phyloP scores from a whole-genome alignment of 2,329 filamentous ascomycete species.

The Didymella sp. region DNA sequence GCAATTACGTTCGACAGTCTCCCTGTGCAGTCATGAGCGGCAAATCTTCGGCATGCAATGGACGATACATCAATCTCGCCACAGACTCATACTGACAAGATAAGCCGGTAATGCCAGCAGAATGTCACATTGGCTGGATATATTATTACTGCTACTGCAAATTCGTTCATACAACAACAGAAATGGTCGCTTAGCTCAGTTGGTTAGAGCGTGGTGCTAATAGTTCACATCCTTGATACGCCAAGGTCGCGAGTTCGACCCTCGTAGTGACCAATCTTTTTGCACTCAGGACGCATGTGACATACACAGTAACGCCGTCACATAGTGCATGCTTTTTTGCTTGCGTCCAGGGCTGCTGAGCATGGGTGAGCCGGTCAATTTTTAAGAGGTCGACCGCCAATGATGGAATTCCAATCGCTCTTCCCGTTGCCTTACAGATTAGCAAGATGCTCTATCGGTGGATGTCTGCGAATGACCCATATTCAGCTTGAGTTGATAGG shows the following conservation, averaged over 20 bases:
- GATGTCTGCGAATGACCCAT: neutral
- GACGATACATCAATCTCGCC: too few relatives aligned
- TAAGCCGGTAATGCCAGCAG: neutral
- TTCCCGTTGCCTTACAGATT: too few relatives aligned
- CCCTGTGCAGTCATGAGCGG: neutral
- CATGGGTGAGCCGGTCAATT: neutral
- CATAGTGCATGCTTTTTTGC: neutral
- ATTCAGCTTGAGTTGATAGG: neutral
- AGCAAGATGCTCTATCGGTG: neutral
- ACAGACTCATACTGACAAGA: too few relatives aligned
- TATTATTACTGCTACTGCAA: fast-evolving
- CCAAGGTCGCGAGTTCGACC: constrained; percentile 34
- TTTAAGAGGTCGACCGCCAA: neutral
- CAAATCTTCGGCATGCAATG: neutral
- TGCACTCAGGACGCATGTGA: neutral
- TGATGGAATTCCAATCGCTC: neutral
- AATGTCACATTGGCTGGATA: neutral
- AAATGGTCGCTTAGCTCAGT: constrained; percentile 32
- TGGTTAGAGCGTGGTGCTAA: constrained; percentile 36
- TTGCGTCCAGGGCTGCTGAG: neutral
- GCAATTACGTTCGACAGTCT: neutral
- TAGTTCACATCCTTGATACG: constrained; percentile 23
- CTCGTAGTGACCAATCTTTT: constrained; percentile 32
- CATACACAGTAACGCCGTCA: neutral
- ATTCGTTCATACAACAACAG: constrained; percentile 7